Base-by-base conservation (phyloP, 1,284 basidiomycete genomes). In the Porogramme epimiltina region DNA sequence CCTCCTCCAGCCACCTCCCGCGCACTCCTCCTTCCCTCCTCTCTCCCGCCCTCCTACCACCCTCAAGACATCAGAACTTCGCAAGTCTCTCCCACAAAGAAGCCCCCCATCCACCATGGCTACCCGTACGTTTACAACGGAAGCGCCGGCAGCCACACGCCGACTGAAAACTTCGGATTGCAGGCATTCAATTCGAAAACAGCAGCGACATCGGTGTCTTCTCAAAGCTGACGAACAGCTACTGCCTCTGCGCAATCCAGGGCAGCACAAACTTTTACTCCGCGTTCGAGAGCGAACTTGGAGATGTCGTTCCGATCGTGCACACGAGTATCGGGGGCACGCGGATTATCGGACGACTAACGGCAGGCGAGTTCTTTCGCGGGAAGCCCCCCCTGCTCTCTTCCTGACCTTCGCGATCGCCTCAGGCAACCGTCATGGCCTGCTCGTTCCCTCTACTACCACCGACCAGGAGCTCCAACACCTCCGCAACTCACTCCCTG, bases 401-500 rank as follows among this genome's bases (percentile, higher is more conserved):
- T 18, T n/a, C 25, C 23, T 19, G 1, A n/a, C 9, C 15, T n/a
- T 33, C 26, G 34, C 19, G 45, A 34, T 26, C 25, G 11, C 9
- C 31, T 31, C 63, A 89, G 92, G 92, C 56, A 97, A 98, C 76
- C 83, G 93, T 61, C 95, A 99, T 71, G 96, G 96, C 53, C 84
- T 99, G 33, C 89, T 99, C 55, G 94, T 99, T 15, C 96, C 96
- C 3, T 87, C 90, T 46, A 91, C 95, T 45, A 97, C 97, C 42
- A 97, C 95, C 47, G 97, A 99, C 70, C 96, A 98, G 70, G 97
- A 99, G 73, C 84, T 99, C 6, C 96, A 99, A 72, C 96, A 99
- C 71, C 81, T 99, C 52, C 87, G 96, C 45, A 99, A 99, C 71
- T 86, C 94, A n/a, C 80, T 99, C 22, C 97, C 97, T 1, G 94